Evolutionary conservation across 1,284 basidiomycete genomes (phyloP).

Genomic region (Sanghuangporus sanghuang): DNA sequence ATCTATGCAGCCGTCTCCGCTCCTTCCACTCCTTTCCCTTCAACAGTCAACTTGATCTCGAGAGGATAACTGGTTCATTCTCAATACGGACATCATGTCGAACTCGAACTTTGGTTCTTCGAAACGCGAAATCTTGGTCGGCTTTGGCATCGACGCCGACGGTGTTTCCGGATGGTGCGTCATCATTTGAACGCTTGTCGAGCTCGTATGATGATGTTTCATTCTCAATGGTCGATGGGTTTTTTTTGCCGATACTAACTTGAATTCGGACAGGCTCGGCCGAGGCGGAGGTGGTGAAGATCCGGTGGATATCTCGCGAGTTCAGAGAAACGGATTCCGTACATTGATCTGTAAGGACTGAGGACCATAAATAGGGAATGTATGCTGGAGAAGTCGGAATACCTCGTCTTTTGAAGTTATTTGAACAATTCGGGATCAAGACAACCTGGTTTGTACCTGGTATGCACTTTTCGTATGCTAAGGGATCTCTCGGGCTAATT

Average conservation of each 20-base stretch:
- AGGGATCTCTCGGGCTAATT: background rate
- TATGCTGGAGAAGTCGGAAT: constrained; percentile 72
- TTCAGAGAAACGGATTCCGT: constrained; percentile 22
- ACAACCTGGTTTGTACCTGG: constrained; percentile 72
- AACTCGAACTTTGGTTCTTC: background rate
- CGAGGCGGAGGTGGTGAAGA: constrained; percentile 69
- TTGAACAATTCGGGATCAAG: constrained; percentile 67
- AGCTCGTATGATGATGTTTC: background rate
- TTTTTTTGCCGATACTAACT: background rate
- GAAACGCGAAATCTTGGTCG: constrained; percentile 33
- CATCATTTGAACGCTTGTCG: background rate
- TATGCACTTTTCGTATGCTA: constrained; percentile 20
- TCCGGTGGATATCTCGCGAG: constrained; percentile 59
- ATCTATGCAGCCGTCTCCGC: background rate
- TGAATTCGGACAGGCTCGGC: constrained; percentile 43
- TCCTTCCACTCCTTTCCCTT: background rate
- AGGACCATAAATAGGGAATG: constrained; percentile 42
- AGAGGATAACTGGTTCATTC: too few species aligned
- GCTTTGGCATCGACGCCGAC: constrained; percentile 59
- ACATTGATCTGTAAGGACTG: background rate
- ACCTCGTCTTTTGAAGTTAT: constrained; percentile 63
- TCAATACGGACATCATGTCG: background rate
- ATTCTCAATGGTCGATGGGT: background rate
- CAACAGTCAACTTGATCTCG: background rate
- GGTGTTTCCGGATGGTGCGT: constrained; percentile 59